Conservation (phyloP, 2,329 filamentous ascomycete species). For the Ophiostoma montium region DNA sequence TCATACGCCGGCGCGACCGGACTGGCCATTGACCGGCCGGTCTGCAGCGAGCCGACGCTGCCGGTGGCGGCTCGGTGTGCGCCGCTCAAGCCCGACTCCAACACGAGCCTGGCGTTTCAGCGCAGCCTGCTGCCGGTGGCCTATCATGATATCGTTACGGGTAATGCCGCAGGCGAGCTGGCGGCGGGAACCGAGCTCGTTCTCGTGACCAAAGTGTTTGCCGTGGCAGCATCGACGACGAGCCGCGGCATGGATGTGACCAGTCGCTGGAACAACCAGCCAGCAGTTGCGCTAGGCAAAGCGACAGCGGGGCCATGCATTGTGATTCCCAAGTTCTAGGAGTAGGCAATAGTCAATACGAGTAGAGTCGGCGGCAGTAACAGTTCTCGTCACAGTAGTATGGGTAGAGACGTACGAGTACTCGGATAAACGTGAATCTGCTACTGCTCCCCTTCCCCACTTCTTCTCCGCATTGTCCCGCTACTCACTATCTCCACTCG, state of each 20-base stretch:
- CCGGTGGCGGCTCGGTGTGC: neutral
- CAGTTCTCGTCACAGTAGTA: neutral
- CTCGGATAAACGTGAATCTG: too few species aligned
- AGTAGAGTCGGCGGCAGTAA: too few species aligned
- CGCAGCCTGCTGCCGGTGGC: slow-evolving; percentile 17
- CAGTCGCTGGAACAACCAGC: neutral
- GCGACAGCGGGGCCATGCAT: neutral
- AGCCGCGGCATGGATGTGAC: neutral
- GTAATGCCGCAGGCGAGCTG: neutral
- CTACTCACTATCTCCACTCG: too few species aligned
- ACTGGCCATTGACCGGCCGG: neutral
- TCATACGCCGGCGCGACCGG: neutral
- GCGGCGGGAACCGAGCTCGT: neutral
- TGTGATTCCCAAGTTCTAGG: neutral
- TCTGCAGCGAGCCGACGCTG: neutral
- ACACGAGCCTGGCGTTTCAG: slow-evolving; percentile 18
- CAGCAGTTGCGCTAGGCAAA: neutral
- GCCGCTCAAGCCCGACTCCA: slow-evolving; percentile 18
- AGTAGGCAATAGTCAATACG: too few species aligned
- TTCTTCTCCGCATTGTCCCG: too few species aligned
- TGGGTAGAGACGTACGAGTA: too few species aligned
- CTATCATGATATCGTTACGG: slow-evolving; percentile 1
- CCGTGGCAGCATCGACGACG: neutral
- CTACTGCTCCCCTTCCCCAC: too few species aligned
- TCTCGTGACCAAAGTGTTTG: neutral